These are phyloP conservation scores for Globisporangium okanoganense DNA, from an alignment of 352 stramenopile genomes.

Conservation along the genomic window DNA sequence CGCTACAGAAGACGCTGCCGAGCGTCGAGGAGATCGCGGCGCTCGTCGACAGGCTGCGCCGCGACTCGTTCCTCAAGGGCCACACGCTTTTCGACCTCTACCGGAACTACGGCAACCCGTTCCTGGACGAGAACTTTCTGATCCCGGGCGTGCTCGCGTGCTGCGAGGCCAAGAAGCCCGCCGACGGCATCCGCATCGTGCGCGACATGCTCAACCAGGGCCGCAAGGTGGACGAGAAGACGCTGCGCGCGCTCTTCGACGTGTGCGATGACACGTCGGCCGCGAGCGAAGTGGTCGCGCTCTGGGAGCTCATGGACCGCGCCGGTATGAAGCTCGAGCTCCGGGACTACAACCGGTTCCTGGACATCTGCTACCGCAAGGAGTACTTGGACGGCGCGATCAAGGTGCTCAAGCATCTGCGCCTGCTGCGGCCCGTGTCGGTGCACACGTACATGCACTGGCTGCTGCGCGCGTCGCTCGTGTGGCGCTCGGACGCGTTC, in stretches of 20 bases:
- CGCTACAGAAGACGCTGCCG: conserved; percentile 71
- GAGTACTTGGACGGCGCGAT: conserved; percentile 78
- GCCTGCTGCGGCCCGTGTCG: conserved; percentile 50
- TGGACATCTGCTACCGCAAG: conserved; percentile 76
- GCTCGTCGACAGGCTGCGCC: conserved; percentile 55
- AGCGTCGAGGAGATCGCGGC: conserved; percentile 58
- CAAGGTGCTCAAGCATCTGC: conserved; percentile 74
- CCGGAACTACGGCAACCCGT: conserved; percentile 83
- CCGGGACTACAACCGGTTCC: conserved; percentile 59
- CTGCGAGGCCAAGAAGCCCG: conserved; percentile 70
- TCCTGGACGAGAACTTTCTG: conserved; percentile 78
- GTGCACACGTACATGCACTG: conserved; percentile 86
- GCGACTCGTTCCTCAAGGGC: conserved; percentile 70
- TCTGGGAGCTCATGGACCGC: conserved; percentile 68
- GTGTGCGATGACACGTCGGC: conserved; percentile 67
- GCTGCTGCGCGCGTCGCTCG: conserved; percentile 70
- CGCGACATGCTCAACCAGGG: conserved; percentile 82
- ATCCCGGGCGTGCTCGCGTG: conserved; percentile 75
- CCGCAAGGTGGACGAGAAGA: conserved; percentile 76
- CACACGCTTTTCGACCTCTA: conserved; percentile 83
- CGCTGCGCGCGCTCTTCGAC: conserved; percentile 64
- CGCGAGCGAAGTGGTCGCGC: conserved; percentile 55
- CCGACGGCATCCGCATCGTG: conserved; percentile 73
- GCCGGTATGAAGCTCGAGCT: conserved; percentile 52
- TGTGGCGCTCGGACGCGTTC: conserved; percentile 80